Conservation (phyloP, 192 early-diverging fungal species). For the Mortierella claussenii region DNA sequence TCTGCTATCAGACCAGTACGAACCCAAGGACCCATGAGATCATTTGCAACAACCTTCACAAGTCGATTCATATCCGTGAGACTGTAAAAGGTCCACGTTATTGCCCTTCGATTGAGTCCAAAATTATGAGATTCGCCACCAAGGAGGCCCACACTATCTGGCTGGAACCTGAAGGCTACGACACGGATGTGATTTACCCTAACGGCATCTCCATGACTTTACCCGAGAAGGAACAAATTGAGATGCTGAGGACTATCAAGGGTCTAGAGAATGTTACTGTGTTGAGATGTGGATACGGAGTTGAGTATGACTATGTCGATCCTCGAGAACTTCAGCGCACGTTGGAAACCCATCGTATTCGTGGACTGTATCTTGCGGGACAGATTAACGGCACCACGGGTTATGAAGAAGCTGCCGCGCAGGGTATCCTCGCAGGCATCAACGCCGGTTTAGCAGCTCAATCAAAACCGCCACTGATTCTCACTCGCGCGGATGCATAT, state of each 20-base stretch:
- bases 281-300: conserved; percentile 74
- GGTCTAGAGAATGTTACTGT: conserved; percentile 82
- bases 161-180: conserved; percentile 82
- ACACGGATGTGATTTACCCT: conserved; percentile 79
- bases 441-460: conserved; percentile 75
- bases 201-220: conserved; percentile 89
- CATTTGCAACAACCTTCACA: conserved; percentile 77
- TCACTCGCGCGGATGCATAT: conserved; percentile 82
- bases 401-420: conserved; percentile 86
- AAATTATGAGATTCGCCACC: conserved; percentile 77
- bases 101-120: conserved; percentile 86
- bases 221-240: conserved; percentile 79
- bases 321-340: conserved; percentile 81
- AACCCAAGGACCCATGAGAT: conserved; percentile 72
- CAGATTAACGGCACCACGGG: conserved; percentile 93
- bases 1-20: conserved; percentile 83
- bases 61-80: conserved; percentile 85
- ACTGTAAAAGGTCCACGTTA: conserved; percentile 85
- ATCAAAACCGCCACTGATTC: conserved; percentile 65
- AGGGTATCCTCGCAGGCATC: conserved; percentile 82
- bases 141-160: conserved; percentile 77
- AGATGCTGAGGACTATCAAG: conserved; percentile 75
- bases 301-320: conserved; percentile 89
- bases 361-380: conserved; percentile 81
- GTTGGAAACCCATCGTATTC: conserved; percentile 82